Base-by-base conservation (phyloP, 106 monocot species). In the Dendrobium catenatum region DNA sequence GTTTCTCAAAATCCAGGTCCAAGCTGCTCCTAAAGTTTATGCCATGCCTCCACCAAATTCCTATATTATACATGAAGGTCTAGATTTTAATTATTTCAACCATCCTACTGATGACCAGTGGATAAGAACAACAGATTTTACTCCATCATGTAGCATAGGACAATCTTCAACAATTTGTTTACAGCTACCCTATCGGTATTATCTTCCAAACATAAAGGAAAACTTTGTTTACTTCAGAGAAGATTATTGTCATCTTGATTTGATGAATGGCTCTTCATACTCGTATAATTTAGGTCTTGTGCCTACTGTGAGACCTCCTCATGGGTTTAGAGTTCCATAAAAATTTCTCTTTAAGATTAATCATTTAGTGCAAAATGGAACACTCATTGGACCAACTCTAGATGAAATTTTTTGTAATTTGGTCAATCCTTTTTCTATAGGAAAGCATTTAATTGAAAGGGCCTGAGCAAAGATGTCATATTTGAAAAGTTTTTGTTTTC, bases 91-190 rank as follows among this genome's bases (percentile, higher is more conserved):
- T 78, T 94, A 85, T 83, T 97, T 81, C 47, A 88, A 81, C 77
- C 83, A 90, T 47, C 1, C 8, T n/a, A 80, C 66, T 43, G 96
- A 94, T 85, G 90, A 97, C 48, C 83, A 86, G 43, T 97, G 97
- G 94, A 48, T 88, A 29, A 94, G 97, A 86, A 87, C 94, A 74
- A 92, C 81, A 41, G 97, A 97, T 81, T 97, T 97, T 58, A 89
- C 92, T 59, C 82, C 90, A 78, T 82, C 74, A 5, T 79, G 81
- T 83, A 84, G 81, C 77, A 91, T 97, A 9, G 97, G 97, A 9
- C 92, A 94, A 84, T 94, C 94, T 79, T 87, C 81, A 79, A 82
- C 86, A 1, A 67, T 94, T 22, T 94, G 92, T 88, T 88, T 97
- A 81, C 85, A 97, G 81, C 82, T 97, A 49, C 80, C 87, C 4